These are phyloP conservation scores for Daldinia bambusicola DNA, from an alignment of 495 filamentous ascomycete species.

Conservation along the genomic window DNA sequence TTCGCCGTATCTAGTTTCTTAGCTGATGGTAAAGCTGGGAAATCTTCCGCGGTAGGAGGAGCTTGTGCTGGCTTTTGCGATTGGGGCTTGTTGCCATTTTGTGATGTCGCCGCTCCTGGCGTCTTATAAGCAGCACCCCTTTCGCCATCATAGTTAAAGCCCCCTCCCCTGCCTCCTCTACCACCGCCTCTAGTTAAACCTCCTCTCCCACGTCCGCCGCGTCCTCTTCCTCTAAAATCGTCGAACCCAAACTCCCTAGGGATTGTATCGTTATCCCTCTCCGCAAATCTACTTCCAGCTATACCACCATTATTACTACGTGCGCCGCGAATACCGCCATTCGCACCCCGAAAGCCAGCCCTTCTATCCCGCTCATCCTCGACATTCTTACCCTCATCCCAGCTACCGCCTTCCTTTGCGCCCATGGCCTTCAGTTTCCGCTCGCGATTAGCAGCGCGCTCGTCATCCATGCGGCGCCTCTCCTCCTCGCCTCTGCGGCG, in stretches of 20 bases:
- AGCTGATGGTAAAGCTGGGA: slow-evolving; percentile 54
- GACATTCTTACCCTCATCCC: slow-evolving; percentile 59
- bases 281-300: slow-evolving; percentile 51
- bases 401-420: slow-evolving; percentile 54
- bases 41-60: slow-evolving; percentile 50
- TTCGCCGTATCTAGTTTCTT: slow-evolving; percentile 47
- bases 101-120: slow-evolving; percentile 14
- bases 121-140: slow-evolving; percentile 12
- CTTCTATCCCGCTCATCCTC: slow-evolving; percentile 48
- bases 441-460: slow-evolving; percentile 59
- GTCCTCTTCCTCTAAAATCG: slow-evolving; percentile 45
- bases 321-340: slow-evolving; percentile 55
- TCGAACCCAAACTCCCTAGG: slow-evolving; percentile 44
- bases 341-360: slow-evolving; percentile 52
- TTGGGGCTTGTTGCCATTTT: slow-evolving; percentile 37
- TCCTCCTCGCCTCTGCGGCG: slow-evolving; percentile 55
- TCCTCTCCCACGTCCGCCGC: slow-evolving; percentile 44
- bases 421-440: slow-evolving; percentile 60
- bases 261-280: slow-evolving; percentile 26
- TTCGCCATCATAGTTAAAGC: slow-evolving; percentile 41
- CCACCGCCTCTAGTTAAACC: slow-evolving; percentile 34
- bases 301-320: slow-evolving; percentile 34
- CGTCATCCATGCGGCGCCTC: slow-evolving; percentile 59
- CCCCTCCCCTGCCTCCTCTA: slow-evolving; percentile 45
- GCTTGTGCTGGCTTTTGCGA: slow-evolving; percentile 34